These are phyloP conservation scores for Fusarium succisae DNA, from an alignment of 2,329 filamentous ascomycete species.

Conservation along the genomic window DNA sequence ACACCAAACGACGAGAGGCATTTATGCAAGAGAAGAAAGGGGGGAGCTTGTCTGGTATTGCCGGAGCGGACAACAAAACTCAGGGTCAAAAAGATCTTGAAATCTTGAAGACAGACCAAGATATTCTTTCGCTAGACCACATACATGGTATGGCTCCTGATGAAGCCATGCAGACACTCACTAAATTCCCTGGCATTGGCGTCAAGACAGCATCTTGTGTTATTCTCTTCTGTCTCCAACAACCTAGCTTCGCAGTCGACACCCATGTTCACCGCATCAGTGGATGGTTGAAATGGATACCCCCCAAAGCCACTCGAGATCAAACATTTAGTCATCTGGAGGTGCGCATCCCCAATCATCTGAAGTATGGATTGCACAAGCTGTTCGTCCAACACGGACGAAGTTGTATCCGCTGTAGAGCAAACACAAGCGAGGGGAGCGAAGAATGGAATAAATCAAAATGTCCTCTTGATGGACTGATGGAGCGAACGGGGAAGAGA, in stretches of 20 bases:
- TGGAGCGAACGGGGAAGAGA: slow-evolving; percentile 39
- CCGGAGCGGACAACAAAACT: slow-evolving; percentile 35
- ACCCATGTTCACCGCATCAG: slow-evolving; percentile 41
- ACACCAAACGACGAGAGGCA: slow-evolving; percentile 33
- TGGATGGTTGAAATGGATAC: slow-evolving; percentile 43
- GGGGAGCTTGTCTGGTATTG: slow-evolving; percentile 17
- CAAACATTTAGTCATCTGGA: slow-evolving; percentile 42
- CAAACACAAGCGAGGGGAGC: slow-evolving; percentile 42
- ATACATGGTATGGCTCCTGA: slow-evolving; percentile 43
- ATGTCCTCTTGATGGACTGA: slow-evolving; percentile 39
- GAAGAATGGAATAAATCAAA: slow-evolving; percentile 38
- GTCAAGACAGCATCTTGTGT: slow-evolving; percentile 44
- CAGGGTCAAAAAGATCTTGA: slow-evolving; percentile 42
- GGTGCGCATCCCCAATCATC: slow-evolving; percentile 39
- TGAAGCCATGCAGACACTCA: slow-evolving; percentile 41
- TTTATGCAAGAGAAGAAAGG: slow-evolving; percentile 38
- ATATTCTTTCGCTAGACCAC: slow-evolving; percentile 40
- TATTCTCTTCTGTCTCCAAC: slow-evolving; percentile 42
- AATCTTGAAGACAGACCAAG: slow-evolving; percentile 41
- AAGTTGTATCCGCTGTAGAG: slow-evolving; percentile 39
- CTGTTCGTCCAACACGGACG: slow-evolving; percentile 41
- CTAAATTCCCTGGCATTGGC: slow-evolving; percentile 42
- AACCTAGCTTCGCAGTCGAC: slow-evolving; percentile 43
- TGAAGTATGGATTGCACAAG: slow-evolving; percentile 43
- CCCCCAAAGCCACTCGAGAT: slow-evolving; percentile 40